These are phyloP conservation scores for Phaeosphaeria sp. DNA, from an alignment of 2,329 filamentous ascomycete genomes.

Conservation along the genomic window DNA sequence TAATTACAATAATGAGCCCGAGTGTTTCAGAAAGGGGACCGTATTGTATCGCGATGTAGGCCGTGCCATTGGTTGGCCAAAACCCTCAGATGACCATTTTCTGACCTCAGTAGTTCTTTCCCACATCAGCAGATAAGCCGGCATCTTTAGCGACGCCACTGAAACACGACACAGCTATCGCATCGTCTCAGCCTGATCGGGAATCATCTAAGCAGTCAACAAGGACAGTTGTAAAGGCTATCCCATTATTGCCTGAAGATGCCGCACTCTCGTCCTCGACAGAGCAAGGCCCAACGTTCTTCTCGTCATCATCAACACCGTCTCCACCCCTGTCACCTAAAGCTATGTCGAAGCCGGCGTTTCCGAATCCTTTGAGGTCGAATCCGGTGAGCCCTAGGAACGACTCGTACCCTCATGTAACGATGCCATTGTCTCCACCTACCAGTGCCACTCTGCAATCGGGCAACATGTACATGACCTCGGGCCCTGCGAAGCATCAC, in stretches of 20 bases:
- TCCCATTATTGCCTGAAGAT: constrained; percentile 22
- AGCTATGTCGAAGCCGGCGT: constrained; percentile 28
- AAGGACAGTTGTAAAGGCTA: constrained; percentile 27
- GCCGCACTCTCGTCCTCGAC: constrained; percentile 16
- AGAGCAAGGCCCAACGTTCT: constrained; percentile 39
- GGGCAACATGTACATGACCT: constrained; percentile 8
- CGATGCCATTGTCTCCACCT: constrained; percentile 32
- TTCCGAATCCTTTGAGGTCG: constrained; percentile 33
- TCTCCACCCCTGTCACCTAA: constrained; percentile 41
- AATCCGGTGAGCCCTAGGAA: constrained; percentile 22
- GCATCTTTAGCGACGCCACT: constrained; percentile 16
- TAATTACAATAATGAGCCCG: constrained; percentile 96
- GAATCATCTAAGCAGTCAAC: constrained; percentile 15
- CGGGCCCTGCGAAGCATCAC: constrained; percentile 21
- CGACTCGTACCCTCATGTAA: constrained; percentile 23
- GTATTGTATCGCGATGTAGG: constrained; percentile 83
- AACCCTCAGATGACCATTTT: not conserved
- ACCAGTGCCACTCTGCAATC: constrained; percentile 27
- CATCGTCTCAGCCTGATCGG: constrained; percentile 23
- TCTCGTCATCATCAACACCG: constrained; percentile 43
- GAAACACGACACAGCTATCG: constrained; percentile 17
- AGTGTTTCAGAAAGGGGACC: constrained; percentile 93
- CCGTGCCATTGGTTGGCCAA: constrained; percentile 8
- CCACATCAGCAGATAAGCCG: constrained; percentile 18
- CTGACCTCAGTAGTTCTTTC: constrained; percentile 38